Conservation (phyloP, 148 eudicot genomes). For the Vaccinium myrtillus region DNA sequence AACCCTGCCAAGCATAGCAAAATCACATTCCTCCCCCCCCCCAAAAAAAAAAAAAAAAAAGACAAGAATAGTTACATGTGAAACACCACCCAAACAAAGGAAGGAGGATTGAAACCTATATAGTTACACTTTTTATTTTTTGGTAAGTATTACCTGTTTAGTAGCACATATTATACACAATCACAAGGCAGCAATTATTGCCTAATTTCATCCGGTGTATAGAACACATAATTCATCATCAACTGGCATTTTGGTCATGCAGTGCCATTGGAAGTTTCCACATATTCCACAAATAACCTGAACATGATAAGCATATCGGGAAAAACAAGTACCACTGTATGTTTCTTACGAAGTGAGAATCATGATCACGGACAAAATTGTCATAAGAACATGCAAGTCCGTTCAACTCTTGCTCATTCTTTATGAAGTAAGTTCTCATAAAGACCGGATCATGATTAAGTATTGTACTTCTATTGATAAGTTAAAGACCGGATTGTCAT, state of each 20-base stretch:
- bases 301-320: neutral
- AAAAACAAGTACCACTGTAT: neutral
- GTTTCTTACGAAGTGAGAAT: neutral
- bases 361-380: neutral
- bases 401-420: neutral
- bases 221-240: neutral
- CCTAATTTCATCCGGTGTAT: neutral
- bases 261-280: neutral
- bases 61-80: neutral
- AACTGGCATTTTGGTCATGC: neutral
- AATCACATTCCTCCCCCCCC: neutral
- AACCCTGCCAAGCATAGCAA: neutral
- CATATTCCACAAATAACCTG: neutral
- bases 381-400: neutral
- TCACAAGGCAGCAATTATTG: neutral
- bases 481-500: neutral
- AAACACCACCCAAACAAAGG: neutral
- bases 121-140: too few relatives aligned
- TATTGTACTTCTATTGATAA: neutral
- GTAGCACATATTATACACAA: neutral
- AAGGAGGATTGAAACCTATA: neutral
- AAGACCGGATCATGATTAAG: neutral
- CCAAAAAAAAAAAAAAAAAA: too few relatives aligned
- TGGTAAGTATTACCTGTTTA: neutral
- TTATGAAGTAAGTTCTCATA: neutral